Evolutionary conservation across 2,329 filamentous ascomycete genomes (phyloP).

Genomic region (Aureobasidium sp.): DNA sequence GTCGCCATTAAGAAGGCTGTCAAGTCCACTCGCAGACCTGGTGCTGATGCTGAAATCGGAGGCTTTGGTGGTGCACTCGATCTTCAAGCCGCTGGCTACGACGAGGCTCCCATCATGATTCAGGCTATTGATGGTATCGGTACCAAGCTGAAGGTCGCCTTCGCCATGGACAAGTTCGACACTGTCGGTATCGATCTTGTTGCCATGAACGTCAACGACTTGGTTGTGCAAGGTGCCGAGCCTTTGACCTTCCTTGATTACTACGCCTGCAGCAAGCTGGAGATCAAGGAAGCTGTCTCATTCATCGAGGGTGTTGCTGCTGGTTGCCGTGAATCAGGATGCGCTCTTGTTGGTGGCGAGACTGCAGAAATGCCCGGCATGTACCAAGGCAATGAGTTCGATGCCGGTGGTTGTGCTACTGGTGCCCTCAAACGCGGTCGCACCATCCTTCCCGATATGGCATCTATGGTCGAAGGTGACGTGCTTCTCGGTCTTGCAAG

Average conservation of each 20-base stretch:
- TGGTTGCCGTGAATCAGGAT: conserved; percentile 77
- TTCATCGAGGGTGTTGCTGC: conserved; percentile 88
- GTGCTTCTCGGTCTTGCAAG: conserved; percentile 79
- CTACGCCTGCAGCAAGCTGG: conserved; percentile 86
- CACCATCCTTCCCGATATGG: conserved; percentile 66
- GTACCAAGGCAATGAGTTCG: conserved; percentile 83
- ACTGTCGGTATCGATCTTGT: conserved; percentile 96
- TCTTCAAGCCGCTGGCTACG: conserved; percentile 66
- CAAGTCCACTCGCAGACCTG: conserved; percentile 73
- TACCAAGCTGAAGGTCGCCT: conserved; percentile 94
- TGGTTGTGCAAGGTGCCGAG: conserved; percentile 91
- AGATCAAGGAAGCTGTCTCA: conserved; percentile 67
- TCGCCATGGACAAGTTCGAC: conserved; percentile 80
- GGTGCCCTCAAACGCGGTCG: conserved; percentile 65
- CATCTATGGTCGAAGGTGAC: conserved; percentile 73
- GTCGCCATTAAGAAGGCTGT: conserved; percentile 86
- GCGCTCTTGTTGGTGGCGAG: conserved; percentile 91
- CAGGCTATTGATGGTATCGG: conserved; percentile 93
- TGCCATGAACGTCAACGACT: conserved; percentile 98
- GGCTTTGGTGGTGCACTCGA: conserved; percentile 90
- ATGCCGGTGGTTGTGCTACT: conserved; percentile 83
- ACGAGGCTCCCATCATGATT: conserved; percentile 72
- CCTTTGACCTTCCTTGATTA: conserved; percentile 97
- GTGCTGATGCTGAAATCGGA: conserved; percentile 87
- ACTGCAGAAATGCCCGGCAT: conserved; percentile 98